Evolutionary conservation across 495 filamentous ascomycete genomes (phyloP), one percentile per base, ranked within the genome.

Genomic region (Corynascus novoguineensis): DNA sequence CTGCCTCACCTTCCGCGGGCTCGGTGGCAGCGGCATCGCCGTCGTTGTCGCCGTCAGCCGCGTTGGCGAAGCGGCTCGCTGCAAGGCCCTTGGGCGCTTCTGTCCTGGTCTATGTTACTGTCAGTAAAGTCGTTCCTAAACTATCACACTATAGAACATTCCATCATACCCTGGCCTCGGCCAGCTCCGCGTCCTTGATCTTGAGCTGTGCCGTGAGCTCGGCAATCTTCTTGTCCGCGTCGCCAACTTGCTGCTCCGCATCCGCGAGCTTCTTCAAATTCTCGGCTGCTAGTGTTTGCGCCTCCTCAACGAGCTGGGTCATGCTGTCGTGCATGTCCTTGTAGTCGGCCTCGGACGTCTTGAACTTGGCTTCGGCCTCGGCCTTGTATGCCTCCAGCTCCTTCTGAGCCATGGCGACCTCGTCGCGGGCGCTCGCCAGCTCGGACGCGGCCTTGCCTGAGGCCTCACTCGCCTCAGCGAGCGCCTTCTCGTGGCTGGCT

Each of bases 271-370:
- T 70, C 57, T 71, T 70, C 50, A 68, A 67, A 9, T 52, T 53
- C 11, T 62, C 62, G 19, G 65, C 66, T 40, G 72, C 65, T 64
- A 74, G 71, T 49, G 61, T 73, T 54, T 76, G 69, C 52, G 76
- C 77, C 64, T 80, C 78, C 59, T 78, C 75, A 6, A 76, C 71
- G 46, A 79, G 65, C 58, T 70, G 60, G 9, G 72, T 75, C 68
- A 81, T 66, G 53, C 74, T 79, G 22, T 81, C 77, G 54, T 83
- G 77, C 75, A 81, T 76, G 55, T 78, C 76, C 60, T 78, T 75
- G 65, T 79, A 81, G 61, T 83, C 80, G 24, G 76, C 70, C 65
- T 75, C 67, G 21, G 74, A 70, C 21, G 72, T 78, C 70, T 77
- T 75, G 24, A 68, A 55, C 58, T 71, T 75, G 11, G 71, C 70